Evolutionary conservation across 495 filamentous ascomycete species (phyloP).

Genomic region (Astrothelium subdiscretum): DNA sequence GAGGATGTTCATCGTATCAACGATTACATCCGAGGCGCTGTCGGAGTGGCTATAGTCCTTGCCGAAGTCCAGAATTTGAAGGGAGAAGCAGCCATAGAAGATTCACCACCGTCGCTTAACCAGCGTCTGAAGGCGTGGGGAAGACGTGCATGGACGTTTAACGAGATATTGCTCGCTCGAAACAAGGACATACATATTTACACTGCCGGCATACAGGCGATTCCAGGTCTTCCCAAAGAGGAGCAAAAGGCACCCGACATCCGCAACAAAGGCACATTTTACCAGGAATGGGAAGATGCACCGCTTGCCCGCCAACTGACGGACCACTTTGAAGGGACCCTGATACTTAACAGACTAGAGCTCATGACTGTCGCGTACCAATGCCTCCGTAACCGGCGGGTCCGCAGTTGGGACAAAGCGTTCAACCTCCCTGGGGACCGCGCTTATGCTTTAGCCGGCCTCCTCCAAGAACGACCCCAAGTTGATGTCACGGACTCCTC

Average conservation of each 20-base stretch:
- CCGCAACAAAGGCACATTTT: conserved; percentile 5
- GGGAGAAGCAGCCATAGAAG: conserved; percentile 1
- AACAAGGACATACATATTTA: conserved; percentile 21
- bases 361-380: conserved; percentile 23
- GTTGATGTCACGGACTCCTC: conserved; percentile 26
- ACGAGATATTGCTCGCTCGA: conserved; percentile 31
- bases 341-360: conserved; percentile 30
- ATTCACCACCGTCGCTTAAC: conserved; percentile 2
- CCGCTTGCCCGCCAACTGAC: conserved; percentile 23
- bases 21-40: conserved; percentile 31
- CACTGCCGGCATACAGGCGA: conserved; percentile 4
- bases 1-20: conserved; percentile 29
- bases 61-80: neutral
- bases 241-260: conserved; percentile 12
- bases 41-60: conserved; percentile 9
- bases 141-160: conserved; percentile 37
- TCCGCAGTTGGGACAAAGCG: neutral
- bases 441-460: conserved; percentile 37
- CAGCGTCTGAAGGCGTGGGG: conserved; percentile 30
- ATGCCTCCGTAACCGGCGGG: conserved; percentile 17
- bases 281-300: conserved; percentile 18
- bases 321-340: conserved; percentile 30
- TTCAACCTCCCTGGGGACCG: conserved; percentile 25
- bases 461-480: conserved; percentile 28
- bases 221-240: neutral